Evolutionary conservation across 768 basidiomycete genomes (phyloP).

Genomic region (Mycena kentingensis): DNA sequence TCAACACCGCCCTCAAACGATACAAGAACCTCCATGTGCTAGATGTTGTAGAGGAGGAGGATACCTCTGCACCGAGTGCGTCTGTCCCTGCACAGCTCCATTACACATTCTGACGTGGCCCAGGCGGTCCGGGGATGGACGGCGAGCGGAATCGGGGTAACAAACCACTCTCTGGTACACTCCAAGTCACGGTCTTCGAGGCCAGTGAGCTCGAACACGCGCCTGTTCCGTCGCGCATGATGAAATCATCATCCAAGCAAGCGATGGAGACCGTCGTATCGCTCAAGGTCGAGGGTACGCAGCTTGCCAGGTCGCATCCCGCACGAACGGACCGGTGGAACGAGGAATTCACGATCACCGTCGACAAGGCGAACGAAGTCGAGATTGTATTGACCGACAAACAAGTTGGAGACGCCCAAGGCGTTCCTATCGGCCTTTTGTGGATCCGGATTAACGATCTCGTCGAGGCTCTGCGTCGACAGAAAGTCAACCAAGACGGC

Average conservation of each 20-base stretch:
- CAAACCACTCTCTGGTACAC: conserved; percentile 93
- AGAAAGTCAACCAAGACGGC: conserved; percentile 85
- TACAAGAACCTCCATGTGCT: conserved; percentile 96
- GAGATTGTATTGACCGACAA: conserved; percentile 96
- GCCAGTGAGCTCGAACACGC: conserved; percentile 96
- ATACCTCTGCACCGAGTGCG: conserved; percentile 47
- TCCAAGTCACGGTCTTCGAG: conserved; percentile 83
- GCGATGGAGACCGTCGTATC: conserved; percentile 86
- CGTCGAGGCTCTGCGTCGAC: conserved; percentile 88
- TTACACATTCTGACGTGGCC: conserved; percentile 2
- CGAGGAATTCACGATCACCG: conserved; percentile 93
- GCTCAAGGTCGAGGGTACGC: conserved; percentile 95
- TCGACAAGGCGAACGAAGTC: conserved; percentile 98
- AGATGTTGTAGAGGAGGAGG: conserved; percentile 87
- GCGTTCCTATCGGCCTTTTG: conserved; percentile 88
- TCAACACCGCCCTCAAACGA: conserved; percentile 88
- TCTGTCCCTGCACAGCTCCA: not conserved
- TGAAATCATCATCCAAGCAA: conserved; percentile 80
- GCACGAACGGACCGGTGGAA: conserved; percentile 96
- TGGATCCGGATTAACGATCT: conserved; percentile 95
- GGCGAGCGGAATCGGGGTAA: conserved; percentile 87
- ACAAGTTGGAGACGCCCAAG: conserved; percentile 75
- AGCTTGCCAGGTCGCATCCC: conserved; percentile 88
- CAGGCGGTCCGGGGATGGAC: conserved; percentile 59
- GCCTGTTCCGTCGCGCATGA: conserved; percentile 59